A percentile compares a stretch with the other conserved stretches of the same genome.
These are phyloP conservation scores for Nidula niveotomentosa DNA, from an alignment of 1,284 basidiomycete species.

Conservation along the genomic window DNA sequence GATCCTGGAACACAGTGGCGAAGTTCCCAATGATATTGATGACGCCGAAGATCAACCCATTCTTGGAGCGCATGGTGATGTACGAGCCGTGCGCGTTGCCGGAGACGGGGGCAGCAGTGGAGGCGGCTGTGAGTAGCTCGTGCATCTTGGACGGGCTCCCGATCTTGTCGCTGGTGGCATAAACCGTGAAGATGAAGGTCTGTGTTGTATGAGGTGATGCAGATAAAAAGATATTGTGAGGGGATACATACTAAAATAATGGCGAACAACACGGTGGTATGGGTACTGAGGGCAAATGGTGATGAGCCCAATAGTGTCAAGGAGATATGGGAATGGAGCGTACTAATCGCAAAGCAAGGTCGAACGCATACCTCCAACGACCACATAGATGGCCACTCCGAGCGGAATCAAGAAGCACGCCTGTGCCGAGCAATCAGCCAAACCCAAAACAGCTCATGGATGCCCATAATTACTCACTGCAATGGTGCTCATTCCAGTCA, in stretches of 20 bases:
- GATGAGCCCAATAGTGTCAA: conserved; percentile 11
- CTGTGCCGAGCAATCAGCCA: no score
- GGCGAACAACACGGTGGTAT: conserved; percentile 79
- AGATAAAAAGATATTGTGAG: neutral
- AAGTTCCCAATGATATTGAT: conserved; percentile 88
- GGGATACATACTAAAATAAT: conserved; percentile 69
- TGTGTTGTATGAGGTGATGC: conserved; percentile 3
- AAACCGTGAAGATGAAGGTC: conserved; percentile 64
- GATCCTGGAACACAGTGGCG: conserved; percentile 78
- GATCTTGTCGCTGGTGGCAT: conserved; percentile 68
- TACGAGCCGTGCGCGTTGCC: conserved; percentile 75
- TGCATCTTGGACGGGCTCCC: conserved; percentile 61
- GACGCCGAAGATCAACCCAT: conserved; percentile 86
- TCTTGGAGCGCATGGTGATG: conserved; percentile 78
- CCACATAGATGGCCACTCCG: conserved; percentile 59
- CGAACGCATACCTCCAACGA: conserved; percentile 63
- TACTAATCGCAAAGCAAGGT: conserved; percentile 61
- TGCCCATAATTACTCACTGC: conserved; percentile 29
- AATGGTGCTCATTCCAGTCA: conserved; percentile 84
- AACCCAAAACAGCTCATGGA: no score
- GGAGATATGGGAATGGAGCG: conserved; percentile 17
- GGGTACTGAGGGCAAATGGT: conserved; percentile 46
- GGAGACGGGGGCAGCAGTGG: conserved; percentile 45
- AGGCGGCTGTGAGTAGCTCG: conserved; percentile 53
- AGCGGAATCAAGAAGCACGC: conserved; percentile 78